Conservation (phyloP, 106 monocot genomes). For the Amphibolis antarctica region DNA sequence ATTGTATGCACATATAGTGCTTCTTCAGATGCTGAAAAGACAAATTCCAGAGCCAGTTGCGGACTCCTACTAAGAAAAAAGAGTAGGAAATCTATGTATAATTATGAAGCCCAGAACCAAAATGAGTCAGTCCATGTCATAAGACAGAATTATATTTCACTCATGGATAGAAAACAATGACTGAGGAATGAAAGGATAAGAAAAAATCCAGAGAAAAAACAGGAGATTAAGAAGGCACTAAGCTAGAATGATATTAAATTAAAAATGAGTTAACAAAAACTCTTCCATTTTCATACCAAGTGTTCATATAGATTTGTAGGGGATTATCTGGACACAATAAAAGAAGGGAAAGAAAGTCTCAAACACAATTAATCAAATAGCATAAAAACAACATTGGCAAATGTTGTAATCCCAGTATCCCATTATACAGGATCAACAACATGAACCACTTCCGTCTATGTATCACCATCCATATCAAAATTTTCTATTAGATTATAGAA, state of each 20-base stretch:
- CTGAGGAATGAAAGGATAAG: background rate
- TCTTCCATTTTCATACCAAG: too few species aligned
- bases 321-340: too few species aligned
- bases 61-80: constrained; percentile 36
- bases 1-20: constrained; percentile 73
- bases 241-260: background rate
- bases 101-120: background rate
- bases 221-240: background rate
- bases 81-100: background rate
- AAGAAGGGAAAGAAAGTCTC: too few species aligned
- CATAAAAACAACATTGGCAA: too few species aligned
- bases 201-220: background rate
- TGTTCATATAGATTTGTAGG: too few species aligned
- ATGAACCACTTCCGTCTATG: too few species aligned
- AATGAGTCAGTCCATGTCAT: background rate
- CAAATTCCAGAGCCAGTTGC: constrained; percentile 69
- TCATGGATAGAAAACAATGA: background rate
- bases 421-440: too few species aligned
- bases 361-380: too few species aligned
- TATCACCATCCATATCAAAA: too few species aligned
- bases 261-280: too few species aligned
- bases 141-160: background rate
- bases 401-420: too few species aligned
- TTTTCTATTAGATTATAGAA: too few species aligned
- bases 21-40: constrained; percentile 84